Evolutionary conservation across 805 yeast species (phyloP), one percentile per base, ranked within the genome.

Genomic region (Wickerhamomyces strasburgensis): DNA sequence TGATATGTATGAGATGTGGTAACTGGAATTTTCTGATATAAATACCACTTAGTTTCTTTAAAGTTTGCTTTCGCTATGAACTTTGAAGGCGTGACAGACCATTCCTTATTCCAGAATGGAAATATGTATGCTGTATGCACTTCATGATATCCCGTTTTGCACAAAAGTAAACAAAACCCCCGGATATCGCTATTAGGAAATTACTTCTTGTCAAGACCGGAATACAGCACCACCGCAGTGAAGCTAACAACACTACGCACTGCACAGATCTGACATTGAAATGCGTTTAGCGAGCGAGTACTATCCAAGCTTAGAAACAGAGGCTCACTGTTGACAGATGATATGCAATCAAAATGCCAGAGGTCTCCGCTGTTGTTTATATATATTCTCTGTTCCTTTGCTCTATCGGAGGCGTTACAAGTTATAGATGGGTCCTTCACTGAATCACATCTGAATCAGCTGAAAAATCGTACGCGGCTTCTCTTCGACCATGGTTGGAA

Each of bases 401-500:
- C n/a, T n/a, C n/a, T n/a, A n/a, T n/a, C n/a, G n/a, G n/a, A n/a
- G n/a, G n/a, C n/a, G n/a, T n/a, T n/a, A n/a, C 25, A 29, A n/a
- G 18, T 35, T 13, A 15, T 21, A 6, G 33, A 37, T 9, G 43
- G 54, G 0, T 44, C 49, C 9, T 51, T 42, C 33, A 49, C 55
- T 1, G 49, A 50, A 29, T 17, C 30, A 3, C 71, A 67, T 35
- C 39, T 67, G 13, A 15, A 32, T 6, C 28, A 39, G 2, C 52
- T 64, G 14, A 59, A 60, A 46, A 52, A 65, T 11, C 75, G 78
- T 43, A 75, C 90, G 0, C 62, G 57, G 38, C 51, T 57, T 2
- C 63, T 88, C 24, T 86, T 89, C 48, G 60, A 76, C 38, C 90
- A 83, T 58, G 93, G 84, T 0, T 84, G 90, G 83, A 52, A 67